phyloP scores from a whole-genome alignment of 164 flowering plant species.

The Macadamia integrifolia region DNA sequence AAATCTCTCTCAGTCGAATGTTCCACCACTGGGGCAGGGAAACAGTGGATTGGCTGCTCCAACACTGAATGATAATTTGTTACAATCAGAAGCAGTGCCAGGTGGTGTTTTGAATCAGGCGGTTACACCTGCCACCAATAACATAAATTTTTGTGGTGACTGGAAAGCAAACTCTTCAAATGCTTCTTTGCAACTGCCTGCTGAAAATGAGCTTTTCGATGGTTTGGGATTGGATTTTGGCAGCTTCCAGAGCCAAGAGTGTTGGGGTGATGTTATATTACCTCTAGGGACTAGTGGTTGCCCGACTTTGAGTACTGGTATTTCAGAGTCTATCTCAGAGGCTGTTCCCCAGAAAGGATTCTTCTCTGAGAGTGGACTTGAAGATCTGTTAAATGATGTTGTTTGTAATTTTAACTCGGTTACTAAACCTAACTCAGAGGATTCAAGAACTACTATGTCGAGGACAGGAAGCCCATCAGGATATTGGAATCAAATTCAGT shows the following conservation, averaged over 20 bases:
- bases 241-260: slow-evolving; percentile 19
- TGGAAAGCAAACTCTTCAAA: slow-evolving; percentile 17
- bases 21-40: slow-evolving; percentile 26
- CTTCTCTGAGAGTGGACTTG: slow-evolving; percentile 55
- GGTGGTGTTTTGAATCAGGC: slow-evolving; percentile 18
- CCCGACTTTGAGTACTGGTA: slow-evolving; percentile 10
- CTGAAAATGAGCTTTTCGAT: slow-evolving; percentile 29
- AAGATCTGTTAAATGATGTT: slow-evolving; percentile 42
- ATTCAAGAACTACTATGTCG: slow-evolving; percentile 37
- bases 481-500: slow-evolving; percentile 26
- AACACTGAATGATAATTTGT: slow-evolving; percentile 16
- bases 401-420: slow-evolving; percentile 16
- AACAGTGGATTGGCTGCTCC: slow-evolving; percentile 7
- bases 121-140: slow-evolving; percentile 25
- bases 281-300: slow-evolving; percentile 13
- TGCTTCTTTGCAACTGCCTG: slow-evolving; percentile 13
- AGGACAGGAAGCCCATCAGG: slow-evolving; percentile 29
- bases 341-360: slow-evolving; percentile 38
- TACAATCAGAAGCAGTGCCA: slow-evolving; percentile 18
- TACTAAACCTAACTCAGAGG: slow-evolving; percentile 32
- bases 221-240: slow-evolving; percentile 27
- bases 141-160: slow-evolving; percentile 13
- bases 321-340: slow-evolving; percentile 36
- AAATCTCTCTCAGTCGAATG: slow-evolving; percentile 34
- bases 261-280: slow-evolving; percentile 33